Base-by-base conservation (phyloP, 768 basidiomycete genomes). In the Mycena galopus region DNA sequence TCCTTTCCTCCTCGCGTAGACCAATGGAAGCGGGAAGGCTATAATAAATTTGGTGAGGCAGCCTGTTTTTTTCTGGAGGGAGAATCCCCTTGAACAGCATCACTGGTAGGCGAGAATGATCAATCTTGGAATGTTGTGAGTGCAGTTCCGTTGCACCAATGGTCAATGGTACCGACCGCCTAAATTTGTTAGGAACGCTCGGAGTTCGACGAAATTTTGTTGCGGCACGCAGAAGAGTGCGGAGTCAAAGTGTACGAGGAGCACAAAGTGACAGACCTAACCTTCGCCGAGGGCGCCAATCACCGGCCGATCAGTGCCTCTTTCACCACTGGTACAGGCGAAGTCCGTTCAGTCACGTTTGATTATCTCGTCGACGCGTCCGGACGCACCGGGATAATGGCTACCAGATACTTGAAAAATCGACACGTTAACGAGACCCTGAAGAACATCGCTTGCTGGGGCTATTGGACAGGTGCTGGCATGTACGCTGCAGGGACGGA, bases 401-500 rank as follows among this genome's bases (percentile, higher is more conserved):
- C 86, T 14, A 84, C 84, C 30, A 85, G 82, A 42, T 88, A 89
- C 69, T 74, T 88, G 39, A 85, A 85, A 65, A 87, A 87, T 69
- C 81, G 88, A 17, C 81, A 80, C 55, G 84, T 84, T 71, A 89
- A 87, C 42, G 79, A 82, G 57, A 82, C 83, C 9, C 73, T 89
- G 65, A 83, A 82, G 71, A 89, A 89, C 66, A 83, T 88, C 10
- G 88, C 88, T n/a, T 89, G 88, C 72, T 89, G 87, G 87, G 78
- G 76, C 14, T 83, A 83, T 12, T 80, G 82, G 81, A 78, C 11
- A 77, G 80, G 71, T 86, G 83, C 74, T 76, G 79, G 19, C 29
- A 44, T 59, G 77, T 75, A 66, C 67, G 59, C 71, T n/a, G 53
- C 60, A 9, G 71, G 65, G 30, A 72, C 71, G 0, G 71, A 72